phyloP scores from a whole-genome alignment of 306 rosid species.

The Acacia crassicarpa region DNA sequence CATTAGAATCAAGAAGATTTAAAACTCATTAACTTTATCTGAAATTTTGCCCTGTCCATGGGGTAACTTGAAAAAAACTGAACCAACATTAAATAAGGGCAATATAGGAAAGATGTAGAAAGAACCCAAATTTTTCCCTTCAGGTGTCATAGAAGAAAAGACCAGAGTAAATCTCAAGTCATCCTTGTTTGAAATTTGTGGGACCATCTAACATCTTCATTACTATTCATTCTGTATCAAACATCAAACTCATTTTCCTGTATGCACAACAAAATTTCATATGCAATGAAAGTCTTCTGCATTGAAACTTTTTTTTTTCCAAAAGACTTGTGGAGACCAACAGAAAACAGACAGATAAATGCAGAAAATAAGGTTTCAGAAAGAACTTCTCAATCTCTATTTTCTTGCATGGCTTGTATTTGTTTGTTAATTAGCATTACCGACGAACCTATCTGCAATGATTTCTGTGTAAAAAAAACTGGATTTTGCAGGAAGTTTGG shows the following conservation, averaged over 20 bases:
- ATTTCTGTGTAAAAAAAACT: neutral
- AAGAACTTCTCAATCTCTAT: neutral
- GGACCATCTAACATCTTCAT: neutral
- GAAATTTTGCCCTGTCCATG: neutral
- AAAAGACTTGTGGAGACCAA: neutral
- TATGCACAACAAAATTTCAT: neutral
- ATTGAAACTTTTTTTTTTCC: neutral
- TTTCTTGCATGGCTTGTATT: neutral
- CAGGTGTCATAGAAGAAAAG: neutral
- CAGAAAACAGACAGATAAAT: neutral
- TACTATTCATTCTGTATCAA: neutral
- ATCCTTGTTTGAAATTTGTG: neutral
- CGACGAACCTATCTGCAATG: neutral
- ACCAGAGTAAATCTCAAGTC: neutral
- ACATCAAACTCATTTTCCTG: neutral
- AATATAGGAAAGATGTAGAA: too few species aligned
- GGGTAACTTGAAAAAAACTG: neutral
- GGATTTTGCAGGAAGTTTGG: conserved; percentile 82
- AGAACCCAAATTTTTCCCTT: too few species aligned
- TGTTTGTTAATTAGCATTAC: neutral
- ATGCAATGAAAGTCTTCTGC: neutral
- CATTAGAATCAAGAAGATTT: too few species aligned
- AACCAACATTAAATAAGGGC: neutral
- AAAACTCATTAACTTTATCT: neutral
- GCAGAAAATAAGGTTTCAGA: neutral